phyloP scores from a whole-genome alignment of 108 stramenopile species.

The Skeletonema grethae region DNA sequence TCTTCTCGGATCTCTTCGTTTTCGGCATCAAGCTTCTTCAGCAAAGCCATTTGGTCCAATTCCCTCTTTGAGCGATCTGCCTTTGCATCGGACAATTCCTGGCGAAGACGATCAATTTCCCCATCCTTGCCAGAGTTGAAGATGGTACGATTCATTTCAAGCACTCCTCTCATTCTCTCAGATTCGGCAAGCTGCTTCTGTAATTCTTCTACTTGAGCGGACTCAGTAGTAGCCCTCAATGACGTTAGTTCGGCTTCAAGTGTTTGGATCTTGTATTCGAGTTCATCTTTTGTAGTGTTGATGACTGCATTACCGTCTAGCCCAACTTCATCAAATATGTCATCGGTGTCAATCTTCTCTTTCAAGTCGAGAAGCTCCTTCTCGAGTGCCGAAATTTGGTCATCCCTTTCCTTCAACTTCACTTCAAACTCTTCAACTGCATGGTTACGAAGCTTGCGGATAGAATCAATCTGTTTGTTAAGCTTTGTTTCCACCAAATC shows the following conservation, averaged over 20 bases:
- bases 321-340: conserved; percentile 26
- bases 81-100: conserved; percentile 57
- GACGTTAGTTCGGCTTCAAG: conserved; percentile 52
- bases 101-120: conserved; percentile 69
- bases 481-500: conserved; percentile 29
- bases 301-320: background rate
- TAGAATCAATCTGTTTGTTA: conserved; percentile 44
- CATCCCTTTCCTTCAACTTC: conserved; percentile 40
- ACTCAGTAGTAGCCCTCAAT: conserved; percentile 27
- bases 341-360: conserved; percentile 24
- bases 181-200: conserved; percentile 43
- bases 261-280: conserved; percentile 38
- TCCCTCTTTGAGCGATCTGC: conserved; percentile 37
- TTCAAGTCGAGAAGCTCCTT: conserved; percentile 36
- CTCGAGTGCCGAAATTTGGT: conserved; percentile 41
- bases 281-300: conserved; percentile 24
- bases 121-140: conserved; percentile 61
- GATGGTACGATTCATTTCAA: conserved; percentile 57
- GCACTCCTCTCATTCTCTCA: conserved; percentile 51
- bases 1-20: conserved; percentile 59
- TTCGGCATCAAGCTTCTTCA: conserved; percentile 56
- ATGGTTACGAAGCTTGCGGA: conserved; percentile 46
- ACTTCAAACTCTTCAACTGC: conserved; percentile 45
- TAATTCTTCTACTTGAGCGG: conserved; percentile 26
- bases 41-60: conserved; percentile 44